A percentile compares a stretch with the other conserved stretches of the same genome.
Evolutionary conservation across 495 filamentous ascomycete species (phyloP).

Genomic region (Oidiodendron maius): DNA sequence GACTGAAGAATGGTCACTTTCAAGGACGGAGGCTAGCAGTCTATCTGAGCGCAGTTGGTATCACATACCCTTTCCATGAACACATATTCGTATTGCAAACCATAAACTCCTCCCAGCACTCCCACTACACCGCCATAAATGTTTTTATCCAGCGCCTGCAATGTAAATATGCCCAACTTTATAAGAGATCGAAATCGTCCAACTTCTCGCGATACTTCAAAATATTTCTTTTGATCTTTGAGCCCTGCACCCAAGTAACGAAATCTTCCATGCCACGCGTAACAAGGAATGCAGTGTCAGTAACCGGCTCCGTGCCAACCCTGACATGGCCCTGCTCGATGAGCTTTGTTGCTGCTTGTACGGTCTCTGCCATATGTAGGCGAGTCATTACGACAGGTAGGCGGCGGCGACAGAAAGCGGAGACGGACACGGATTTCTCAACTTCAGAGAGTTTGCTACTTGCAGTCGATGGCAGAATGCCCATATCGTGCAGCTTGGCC

Average conservation of each 20-base stretch:
- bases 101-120: conserved; percentile 1
- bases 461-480: conserved; percentile 64
- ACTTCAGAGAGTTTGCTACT: conserved; percentile 70
- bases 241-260: conserved; percentile 92
- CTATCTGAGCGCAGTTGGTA: too few species aligned
- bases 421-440: conserved; percentile 81
- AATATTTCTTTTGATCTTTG: conserved; percentile 94
- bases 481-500: conserved; percentile 87
- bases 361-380: conserved; percentile 81
- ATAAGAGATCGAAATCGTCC: conserved; percentile 94
- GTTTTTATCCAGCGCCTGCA: too few species aligned
- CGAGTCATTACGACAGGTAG: conserved; percentile 84
- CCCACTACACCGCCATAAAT: too few species aligned
- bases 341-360: conserved; percentile 75
- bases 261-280: conserved; percentile 90
- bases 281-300: conserved; percentile 74
- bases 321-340: conserved; percentile 95
- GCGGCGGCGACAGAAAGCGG: conserved; percentile 71
- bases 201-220: conserved; percentile 89
- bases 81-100: too few species aligned
- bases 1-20: too few species aligned
- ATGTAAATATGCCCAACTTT: conserved; percentile 10
- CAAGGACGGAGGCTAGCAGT: too few species aligned
- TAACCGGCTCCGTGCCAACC: conserved; percentile 86
- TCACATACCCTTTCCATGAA: too few species aligned